Conservation (phyloP, 768 basidiomycete genomes). For the Tulasnella sp. region DNA sequence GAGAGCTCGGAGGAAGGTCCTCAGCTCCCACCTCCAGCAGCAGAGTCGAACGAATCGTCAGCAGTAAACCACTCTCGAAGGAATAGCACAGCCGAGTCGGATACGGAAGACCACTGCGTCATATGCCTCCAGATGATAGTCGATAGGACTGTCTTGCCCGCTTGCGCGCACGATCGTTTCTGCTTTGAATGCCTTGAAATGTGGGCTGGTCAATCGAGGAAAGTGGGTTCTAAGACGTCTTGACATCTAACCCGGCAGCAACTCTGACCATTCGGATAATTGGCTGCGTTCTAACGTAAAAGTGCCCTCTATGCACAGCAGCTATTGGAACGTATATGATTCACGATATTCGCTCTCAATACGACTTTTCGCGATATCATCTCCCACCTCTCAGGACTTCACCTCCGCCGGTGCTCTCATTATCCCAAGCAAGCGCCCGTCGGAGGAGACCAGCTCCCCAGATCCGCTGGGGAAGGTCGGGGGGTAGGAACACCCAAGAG, state of each 20-base stretch:
- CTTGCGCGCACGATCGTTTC: conserved; percentile 58
- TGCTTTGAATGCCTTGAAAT: conserved; percentile 84
- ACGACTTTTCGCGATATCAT: conserved; percentile 73
- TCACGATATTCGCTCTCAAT: conserved; percentile 63
- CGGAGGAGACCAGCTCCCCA: conserved; percentile 16
- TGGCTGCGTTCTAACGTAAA: background rate
- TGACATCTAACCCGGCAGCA: background rate
- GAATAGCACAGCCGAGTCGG: conserved; percentile 23
- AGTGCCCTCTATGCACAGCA: conserved; percentile 20
- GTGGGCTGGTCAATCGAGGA: conserved; percentile 48
- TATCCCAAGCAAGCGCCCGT: conserved; percentile 14
- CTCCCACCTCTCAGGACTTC: conserved; percentile 47
- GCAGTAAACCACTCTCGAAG: background rate
- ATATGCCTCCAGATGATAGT: conserved; percentile 73
- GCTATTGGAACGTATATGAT: conserved; percentile 51
- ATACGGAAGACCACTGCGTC: conserved; percentile 55
- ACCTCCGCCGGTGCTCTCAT: conserved; percentile 4
- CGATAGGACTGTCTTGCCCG: conserved; percentile 72
- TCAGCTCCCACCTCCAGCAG: too few species aligned
- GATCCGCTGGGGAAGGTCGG: conserved; percentile 24
- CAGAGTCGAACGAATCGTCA: too few species aligned
- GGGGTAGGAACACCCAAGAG: conserved; percentile 34
- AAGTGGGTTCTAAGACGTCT: conserved; percentile 8
- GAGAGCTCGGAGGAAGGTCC: too few species aligned
- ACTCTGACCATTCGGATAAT: background rate